Evolutionary conservation across 1,284 basidiomycete species (phyloP), one percentile per base, ranked within the genome.

Genomic region (Heterobasidion parviporum): DNA sequence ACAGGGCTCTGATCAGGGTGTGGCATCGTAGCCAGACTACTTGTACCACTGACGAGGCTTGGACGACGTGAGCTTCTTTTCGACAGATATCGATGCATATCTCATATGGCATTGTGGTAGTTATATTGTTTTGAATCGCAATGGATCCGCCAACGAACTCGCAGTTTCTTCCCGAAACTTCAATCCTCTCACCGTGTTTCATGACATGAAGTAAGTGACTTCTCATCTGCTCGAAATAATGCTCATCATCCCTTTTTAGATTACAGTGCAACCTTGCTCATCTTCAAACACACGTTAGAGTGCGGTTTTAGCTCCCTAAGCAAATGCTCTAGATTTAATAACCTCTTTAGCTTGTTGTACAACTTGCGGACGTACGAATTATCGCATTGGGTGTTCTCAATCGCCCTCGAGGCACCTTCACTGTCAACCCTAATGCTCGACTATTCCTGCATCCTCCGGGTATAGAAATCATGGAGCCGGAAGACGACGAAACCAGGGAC

Each of bases 41-140:
- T 20, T 91, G 89, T 64, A 89, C 87, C n/a, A 68, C 79, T 6
- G 86, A 89, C 61, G 89, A 91, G 69, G 74, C 86, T 20, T 91
- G 89, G 88, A 90, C 87, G 49, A 88, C 82, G 85, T 89, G 65
- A 60, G 74, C 62, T 10, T 49, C 48, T 55, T 58, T 54, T 58
- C 34, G 33, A 26, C 15, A 56, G 43, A 43, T 18, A 36, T 45
- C 49, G 18, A 43, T 57, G 34, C 10, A 20, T 33, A 8, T 50
- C 34, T 53, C 20, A 33, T 50, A 48, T 49, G 36, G 34, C 41
- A 26, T 38, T 48, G 16, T 20, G 46, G 56, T 57, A 89, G 87
- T 65, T 89, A 87, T 61, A 76, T 91, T 57, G 77, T 85, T 43
- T 67, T 91, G 56, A 88, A 87, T 62, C 81, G 85, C 41, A 88